Base-by-base conservation (phyloP, 2,329 filamentous ascomycete species). In the Leptographium flavum region DNA sequence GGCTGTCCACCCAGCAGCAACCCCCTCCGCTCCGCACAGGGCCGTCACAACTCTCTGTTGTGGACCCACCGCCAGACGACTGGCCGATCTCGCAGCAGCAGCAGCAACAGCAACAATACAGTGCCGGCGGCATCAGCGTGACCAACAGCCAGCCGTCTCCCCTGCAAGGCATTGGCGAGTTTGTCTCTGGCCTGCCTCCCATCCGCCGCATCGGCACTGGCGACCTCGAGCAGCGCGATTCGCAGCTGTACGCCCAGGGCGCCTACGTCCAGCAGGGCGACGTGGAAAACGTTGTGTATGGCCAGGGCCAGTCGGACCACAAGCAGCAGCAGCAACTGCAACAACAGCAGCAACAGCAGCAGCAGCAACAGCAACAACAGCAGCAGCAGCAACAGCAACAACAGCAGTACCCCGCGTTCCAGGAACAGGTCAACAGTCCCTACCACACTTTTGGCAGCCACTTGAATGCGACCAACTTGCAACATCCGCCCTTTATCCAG, bases 121-220 rank as follows among this genome's bases (percentile, higher is more conserved):
- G 38, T 8, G 10, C 25, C n/a, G 42, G 42, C 15, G 42, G 25
- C 32, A 40, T 8, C 39, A 33, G 30, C 25, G 33, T 22, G 5
- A 17, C 17, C 39, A 43, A 31, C 42, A 54, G 55, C 21, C 63
- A 68, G 51, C 60, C 63, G 37, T 71, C 70, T 37, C 67, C 68
- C 36, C 60, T 66, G 41, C 68, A 67, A 55, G 63, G 63, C 49
- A 59, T 65, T 51, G 64, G 65, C 54, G 66, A 56, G 32, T 57
- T 56, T 45, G 52, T 57, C 48, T 54, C 60, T 50, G 60, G 57
- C 15, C n/a, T 14, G 31, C 48, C 54, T 53, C 30, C 56, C 59
- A 68, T 73, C 51, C 70, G 69, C 47, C 66, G 68, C 48, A 63
- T 73, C n/a, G 61, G 63, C 46, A 55, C 62, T 46, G 68, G 45